Percentiles rank a stretch among this genome's conserved stretches.
Conservation (phyloP, 495 filamentous ascomycete species). For the Patellaria atrata region DNA sequence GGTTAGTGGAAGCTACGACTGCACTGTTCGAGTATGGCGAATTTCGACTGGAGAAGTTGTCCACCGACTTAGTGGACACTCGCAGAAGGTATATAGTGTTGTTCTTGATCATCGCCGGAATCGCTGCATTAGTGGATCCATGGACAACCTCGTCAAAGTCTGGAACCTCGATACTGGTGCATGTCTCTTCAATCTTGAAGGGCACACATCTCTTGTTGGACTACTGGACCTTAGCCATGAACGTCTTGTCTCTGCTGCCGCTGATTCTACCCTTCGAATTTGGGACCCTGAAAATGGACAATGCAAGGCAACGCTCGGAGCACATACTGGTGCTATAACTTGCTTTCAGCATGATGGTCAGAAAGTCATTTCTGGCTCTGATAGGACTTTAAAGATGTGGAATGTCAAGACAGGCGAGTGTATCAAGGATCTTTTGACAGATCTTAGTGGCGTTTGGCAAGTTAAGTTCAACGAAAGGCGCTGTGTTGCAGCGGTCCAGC, state of each 20-base stretch:
- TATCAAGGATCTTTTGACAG: constrained; percentile 87
- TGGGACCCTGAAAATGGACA: constrained; percentile 93
- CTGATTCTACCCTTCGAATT: constrained; percentile 87
- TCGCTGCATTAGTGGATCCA: constrained; percentile 92
- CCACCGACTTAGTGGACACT: constrained; percentile 76
- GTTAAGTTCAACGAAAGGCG: constrained; percentile 92
- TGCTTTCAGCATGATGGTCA: constrained; percentile 97
- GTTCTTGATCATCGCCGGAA: constrained; percentile 86
- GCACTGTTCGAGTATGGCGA: constrained; percentile 90
- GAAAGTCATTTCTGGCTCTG: constrained; percentile 92
- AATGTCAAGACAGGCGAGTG: constrained; percentile 84
- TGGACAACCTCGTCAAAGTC: constrained; percentile 96
- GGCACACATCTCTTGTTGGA: constrained; percentile 85
- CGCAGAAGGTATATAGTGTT: constrained; percentile 93
- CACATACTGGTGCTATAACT: constrained; percentile 93
- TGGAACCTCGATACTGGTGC: constrained; percentile 90
- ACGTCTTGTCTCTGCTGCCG: constrained; percentile 84
- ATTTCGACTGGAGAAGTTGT: constrained; percentile 89
- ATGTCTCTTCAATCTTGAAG: constrained; percentile 79
- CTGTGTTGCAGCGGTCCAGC: constrained; percentile 93
- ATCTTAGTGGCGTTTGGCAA: constrained; percentile 94
- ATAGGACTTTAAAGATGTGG: constrained; percentile 98
- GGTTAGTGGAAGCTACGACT: constrained; percentile 98
- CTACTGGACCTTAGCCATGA: constrained; percentile 78
- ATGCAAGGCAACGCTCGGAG: constrained; percentile 76